These are phyloP conservation scores for Kwoniella botswanensis DNA, from an alignment of 768 basidiomycete genomes.

Conservation along the genomic window DNA sequence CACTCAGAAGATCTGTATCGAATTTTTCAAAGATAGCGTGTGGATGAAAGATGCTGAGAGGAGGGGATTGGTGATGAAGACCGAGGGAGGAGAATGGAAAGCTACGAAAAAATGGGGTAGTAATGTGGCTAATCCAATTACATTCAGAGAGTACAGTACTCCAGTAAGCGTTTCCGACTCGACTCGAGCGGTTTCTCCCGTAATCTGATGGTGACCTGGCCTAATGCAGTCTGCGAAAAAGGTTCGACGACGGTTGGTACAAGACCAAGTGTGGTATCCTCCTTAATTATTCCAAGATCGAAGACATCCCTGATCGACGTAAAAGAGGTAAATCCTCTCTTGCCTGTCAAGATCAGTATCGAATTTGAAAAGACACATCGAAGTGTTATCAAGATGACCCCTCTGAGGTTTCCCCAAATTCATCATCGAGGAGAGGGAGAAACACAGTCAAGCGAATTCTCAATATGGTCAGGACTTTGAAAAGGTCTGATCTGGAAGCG, in stretches of 20 bases:
- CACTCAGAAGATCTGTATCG: background rate
- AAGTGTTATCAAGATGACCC: too few species aligned
- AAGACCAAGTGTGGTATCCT: background rate
- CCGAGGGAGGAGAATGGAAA: conserved; percentile 2
- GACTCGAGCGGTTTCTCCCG: background rate
- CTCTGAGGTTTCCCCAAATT: too few species aligned
- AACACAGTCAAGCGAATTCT: too few species aligned
- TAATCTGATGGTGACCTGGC: background rate
- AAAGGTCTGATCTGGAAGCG: too few species aligned
- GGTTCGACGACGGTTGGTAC: conserved; percentile 1
- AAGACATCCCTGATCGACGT: background rate
- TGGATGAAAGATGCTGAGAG: conserved; percentile 11
- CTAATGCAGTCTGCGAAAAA: background rate
- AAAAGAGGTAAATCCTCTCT: background rate
- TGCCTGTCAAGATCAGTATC: background rate
- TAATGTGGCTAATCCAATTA: background rate
- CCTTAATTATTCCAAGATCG: background rate
- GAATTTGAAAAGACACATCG: too few species aligned
- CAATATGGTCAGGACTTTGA: too few species aligned
- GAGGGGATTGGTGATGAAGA: background rate
- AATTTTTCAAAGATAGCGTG: background rate
- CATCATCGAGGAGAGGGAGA: too few species aligned
- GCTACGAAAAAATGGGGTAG: conserved; percentile 4
- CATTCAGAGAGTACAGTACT: background rate
- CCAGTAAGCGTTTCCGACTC: background rate